phyloP scores from a whole-genome alignment of 805 yeast species.

The Candida insectorum region DNA sequence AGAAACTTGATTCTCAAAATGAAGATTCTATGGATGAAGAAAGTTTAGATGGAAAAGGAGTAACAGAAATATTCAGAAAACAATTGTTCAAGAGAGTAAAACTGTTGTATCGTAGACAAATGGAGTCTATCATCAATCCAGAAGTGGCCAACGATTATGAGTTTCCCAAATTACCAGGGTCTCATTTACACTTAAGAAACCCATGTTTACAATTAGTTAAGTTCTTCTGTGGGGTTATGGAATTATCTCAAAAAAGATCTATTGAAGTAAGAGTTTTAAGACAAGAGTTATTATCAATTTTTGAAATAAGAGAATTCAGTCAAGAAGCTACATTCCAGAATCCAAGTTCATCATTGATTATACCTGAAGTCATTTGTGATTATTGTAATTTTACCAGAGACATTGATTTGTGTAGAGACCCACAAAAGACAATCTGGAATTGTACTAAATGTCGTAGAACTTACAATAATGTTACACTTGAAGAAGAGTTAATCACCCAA shows the following conservation, averaged over 20 bases:
- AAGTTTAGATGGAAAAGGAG: constrained; percentile 31
- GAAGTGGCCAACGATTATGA: constrained; percentile 61
- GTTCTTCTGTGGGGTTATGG: constrained; percentile 65
- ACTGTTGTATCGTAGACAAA: constrained; percentile 64
- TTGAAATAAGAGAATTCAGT: constrained; percentile 85
- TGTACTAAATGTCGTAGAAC: constrained; percentile 66
- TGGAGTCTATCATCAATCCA: constrained; percentile 67
- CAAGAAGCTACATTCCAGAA: constrained; percentile 66
- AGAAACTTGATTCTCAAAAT: constrained; percentile 30
- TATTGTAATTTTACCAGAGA: constrained; percentile 73
- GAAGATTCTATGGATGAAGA: constrained; percentile 27
- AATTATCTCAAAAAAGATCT: constrained; percentile 58
- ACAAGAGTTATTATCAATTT: constrained; percentile 64
- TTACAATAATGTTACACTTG: constrained; percentile 66
- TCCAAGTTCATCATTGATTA: constrained; percentile 67
- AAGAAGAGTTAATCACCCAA: constrained; percentile 73
- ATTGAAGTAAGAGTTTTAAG: constrained; percentile 75
- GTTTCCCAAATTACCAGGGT: constrained; percentile 78
- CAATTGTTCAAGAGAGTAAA: constrained; percentile 66
- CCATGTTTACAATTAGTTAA: constrained; percentile 83
- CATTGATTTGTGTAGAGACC: constrained; percentile 78
- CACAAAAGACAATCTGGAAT: constrained; percentile 47
- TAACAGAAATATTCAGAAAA: constrained; percentile 54
- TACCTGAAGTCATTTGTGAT: constrained; percentile 73
- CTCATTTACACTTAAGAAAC: constrained; percentile 52